Evolutionary conservation across 768 basidiomycete genomes (phyloP).

Genomic region (Cyclocybe cylindracea): DNA sequence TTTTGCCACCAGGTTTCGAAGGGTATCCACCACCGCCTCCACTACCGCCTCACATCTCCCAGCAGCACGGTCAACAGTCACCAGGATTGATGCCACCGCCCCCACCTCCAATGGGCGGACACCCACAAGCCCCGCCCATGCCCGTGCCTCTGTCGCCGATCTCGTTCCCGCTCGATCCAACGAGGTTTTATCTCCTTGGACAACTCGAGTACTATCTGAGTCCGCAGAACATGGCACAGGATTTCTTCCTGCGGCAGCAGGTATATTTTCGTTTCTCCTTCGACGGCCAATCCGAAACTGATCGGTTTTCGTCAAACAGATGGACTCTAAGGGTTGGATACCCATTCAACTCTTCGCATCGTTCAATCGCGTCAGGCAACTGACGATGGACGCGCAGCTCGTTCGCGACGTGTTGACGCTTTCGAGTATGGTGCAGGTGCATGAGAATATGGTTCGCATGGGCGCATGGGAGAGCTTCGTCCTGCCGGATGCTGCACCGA

Average conservation of each 20-base stretch:
- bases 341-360: slow-evolving; percentile 78
- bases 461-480: slow-evolving; percentile 63
- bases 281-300: slow-evolving; percentile 1
- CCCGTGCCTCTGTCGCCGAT: slow-evolving; percentile 48
- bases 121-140: slow-evolving; percentile 32
- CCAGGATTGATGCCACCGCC: slow-evolving; percentile 12
- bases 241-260: slow-evolving; percentile 77
- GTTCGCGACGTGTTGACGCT: slow-evolving; percentile 71
- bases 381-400: slow-evolving; percentile 60
- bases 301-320: slow-evolving; percentile 43
- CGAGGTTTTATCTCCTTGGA: slow-evolving; percentile 68
- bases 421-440: slow-evolving; percentile 74
- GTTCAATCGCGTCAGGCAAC: slow-evolving; percentile 78
- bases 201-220: slow-evolving; percentile 94
- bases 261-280: slow-evolving; percentile 42
- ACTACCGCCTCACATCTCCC: slow-evolving; percentile 1
- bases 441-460: slow-evolving; percentile 67
- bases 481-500: slow-evolving; percentile 59
- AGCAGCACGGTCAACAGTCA: neutral
- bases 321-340: slow-evolving; percentile 91
- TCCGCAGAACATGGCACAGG: slow-evolving; percentile 85
- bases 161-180: slow-evolving; percentile 63
- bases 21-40: slow-evolving; percentile 15
- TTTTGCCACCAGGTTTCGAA: slow-evolving; percentile 31
- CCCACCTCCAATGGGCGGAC: slow-evolving; percentile 8